These are phyloP conservation scores for Trichoderma cornu-damae DNA, from an alignment of 2,329 filamentous ascomycete genomes.

Conservation along the genomic window DNA sequence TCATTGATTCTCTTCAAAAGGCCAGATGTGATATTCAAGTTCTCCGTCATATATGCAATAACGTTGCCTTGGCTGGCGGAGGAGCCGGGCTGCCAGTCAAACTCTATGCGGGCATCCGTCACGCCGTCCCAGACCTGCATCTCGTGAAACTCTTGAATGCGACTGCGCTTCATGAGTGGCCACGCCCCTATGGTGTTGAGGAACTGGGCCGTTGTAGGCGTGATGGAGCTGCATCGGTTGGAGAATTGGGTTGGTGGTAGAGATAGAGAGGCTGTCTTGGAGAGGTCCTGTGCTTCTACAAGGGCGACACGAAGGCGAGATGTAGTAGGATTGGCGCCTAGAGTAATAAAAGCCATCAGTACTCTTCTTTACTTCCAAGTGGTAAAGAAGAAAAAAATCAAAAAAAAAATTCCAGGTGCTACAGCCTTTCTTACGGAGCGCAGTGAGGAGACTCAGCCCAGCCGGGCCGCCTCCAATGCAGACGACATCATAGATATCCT, in stretches of 20 bases:
- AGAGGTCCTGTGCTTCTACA: constrained; percentile 82
- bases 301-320: constrained; percentile 77
- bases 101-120: constrained; percentile 79
- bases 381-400: neutral
- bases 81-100: constrained; percentile 61
- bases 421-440: constrained; percentile 54
- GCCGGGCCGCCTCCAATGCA: constrained; percentile 87
- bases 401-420: neutral
- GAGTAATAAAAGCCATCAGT: neutral
- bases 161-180: constrained; percentile 64
- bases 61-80: constrained; percentile 46
- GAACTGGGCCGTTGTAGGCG: constrained; percentile 79
- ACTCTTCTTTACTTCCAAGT: neutral
- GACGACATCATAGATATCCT: constrained; percentile 87
- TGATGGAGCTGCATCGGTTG: constrained; percentile 93
- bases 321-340: constrained; percentile 71
- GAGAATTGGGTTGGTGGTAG: constrained; percentile 68
- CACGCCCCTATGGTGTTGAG: constrained; percentile 81
- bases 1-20: constrained; percentile 67
- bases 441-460: constrained; percentile 74
- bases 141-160: constrained; percentile 83
- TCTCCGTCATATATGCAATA: constrained; percentile 97
- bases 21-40: constrained; percentile 77
- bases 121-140: constrained; percentile 99
- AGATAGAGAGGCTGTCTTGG: constrained; percentile 60